Evolutionary conservation across 2,329 filamentous ascomycete genomes (phyloP).

Genomic region (Biscogniauxia sp.): DNA sequence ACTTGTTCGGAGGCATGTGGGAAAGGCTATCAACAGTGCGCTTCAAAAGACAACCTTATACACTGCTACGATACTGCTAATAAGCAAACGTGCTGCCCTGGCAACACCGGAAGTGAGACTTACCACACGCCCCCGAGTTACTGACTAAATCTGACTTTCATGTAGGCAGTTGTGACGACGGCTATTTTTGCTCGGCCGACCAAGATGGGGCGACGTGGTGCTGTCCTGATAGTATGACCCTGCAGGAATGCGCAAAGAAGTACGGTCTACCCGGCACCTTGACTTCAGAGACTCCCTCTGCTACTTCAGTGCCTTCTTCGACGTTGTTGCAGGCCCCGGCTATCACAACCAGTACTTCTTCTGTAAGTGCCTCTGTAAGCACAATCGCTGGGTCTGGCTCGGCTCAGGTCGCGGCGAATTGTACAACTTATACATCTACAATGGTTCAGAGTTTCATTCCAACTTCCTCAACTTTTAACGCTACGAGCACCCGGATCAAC

Average conservation of each 20-base stretch:
- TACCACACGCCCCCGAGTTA: background rate
- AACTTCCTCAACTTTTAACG: slow-evolving; percentile 4
- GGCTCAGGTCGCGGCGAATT: slow-evolving; percentile 2
- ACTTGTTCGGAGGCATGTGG: slow-evolving; percentile 36
- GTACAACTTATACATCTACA: slow-evolving; percentile 10
- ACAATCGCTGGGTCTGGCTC: background rate
- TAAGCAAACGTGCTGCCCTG: slow-evolving; percentile 56
- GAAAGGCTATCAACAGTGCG: slow-evolving; percentile 31
- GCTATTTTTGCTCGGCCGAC: slow-evolving; percentile 63
- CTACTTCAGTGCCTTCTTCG: slow-evolving; percentile 23
- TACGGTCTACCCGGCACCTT: slow-evolving; percentile 50
- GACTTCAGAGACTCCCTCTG: slow-evolving; percentile 42
- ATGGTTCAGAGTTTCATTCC: slow-evolving; percentile 3
- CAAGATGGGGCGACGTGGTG: slow-evolving; percentile 52
- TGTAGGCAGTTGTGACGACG: slow-evolving; percentile 57
- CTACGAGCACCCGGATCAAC: slow-evolving; percentile 1
- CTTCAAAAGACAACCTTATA: slow-evolving; percentile 41
- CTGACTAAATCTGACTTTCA: slow-evolving; percentile 9
- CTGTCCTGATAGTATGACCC: slow-evolving; percentile 55
- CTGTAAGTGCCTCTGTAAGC: slow-evolving; percentile 2
- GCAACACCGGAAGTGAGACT: slow-evolving; percentile 54
- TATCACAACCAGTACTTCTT: slow-evolving; percentile 10
- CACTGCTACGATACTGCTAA: slow-evolving; percentile 57
- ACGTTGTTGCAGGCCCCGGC: slow-evolving; percentile 10
- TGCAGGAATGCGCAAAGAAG: slow-evolving; percentile 52